Evolutionary conservation across 305 asterid genomes (phyloP).

Genomic region (Stenogyne calaminthoides): DNA sequence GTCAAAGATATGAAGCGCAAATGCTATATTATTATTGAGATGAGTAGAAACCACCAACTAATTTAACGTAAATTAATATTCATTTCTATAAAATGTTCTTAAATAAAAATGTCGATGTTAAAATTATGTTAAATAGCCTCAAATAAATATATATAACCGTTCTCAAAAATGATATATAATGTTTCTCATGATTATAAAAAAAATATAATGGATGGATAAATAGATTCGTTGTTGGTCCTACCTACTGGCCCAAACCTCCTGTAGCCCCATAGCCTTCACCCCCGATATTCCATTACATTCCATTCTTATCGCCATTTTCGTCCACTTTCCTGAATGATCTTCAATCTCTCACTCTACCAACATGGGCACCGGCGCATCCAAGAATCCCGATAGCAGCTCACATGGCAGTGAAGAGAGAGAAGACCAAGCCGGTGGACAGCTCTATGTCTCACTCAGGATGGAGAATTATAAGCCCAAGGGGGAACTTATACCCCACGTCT

Average conservation of each 20-base stretch:
- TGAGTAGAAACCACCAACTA: too few relatives aligned
- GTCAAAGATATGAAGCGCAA: too few relatives aligned
- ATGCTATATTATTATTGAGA: too few relatives aligned
- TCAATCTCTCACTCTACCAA: slow-evolving; percentile 14
- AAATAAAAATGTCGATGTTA: too few relatives aligned
- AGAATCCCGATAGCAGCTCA: slow-evolving; percentile 55
- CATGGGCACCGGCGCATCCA: slow-evolving; percentile 78
- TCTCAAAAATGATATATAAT: too few relatives aligned
- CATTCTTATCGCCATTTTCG: slow-evolving; percentile 37
- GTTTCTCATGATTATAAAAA: too few relatives aligned
- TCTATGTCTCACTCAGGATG: slow-evolving; percentile 86
- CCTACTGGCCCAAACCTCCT: not conserved
- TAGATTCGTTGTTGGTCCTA: not conserved
- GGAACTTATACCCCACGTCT: slow-evolving; percentile 84
- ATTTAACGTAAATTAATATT: too few relatives aligned
- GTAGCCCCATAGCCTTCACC: not conserved
- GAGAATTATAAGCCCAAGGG: slow-evolving; percentile 67
- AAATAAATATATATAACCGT: too few relatives aligned
- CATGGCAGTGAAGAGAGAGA: slow-evolving; percentile 63
- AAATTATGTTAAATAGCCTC: too few relatives aligned
- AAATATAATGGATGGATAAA: slow-evolving; percentile 4
- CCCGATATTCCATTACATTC: too few relatives aligned
- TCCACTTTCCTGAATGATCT: slow-evolving; percentile 11
- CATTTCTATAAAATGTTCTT: too few relatives aligned
- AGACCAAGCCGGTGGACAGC: slow-evolving; percentile 80